These are phyloP conservation scores for Stramenopiles sp. DNA, from an alignment of 352 stramenopile genomes.

Conservation along the genomic window DNA sequence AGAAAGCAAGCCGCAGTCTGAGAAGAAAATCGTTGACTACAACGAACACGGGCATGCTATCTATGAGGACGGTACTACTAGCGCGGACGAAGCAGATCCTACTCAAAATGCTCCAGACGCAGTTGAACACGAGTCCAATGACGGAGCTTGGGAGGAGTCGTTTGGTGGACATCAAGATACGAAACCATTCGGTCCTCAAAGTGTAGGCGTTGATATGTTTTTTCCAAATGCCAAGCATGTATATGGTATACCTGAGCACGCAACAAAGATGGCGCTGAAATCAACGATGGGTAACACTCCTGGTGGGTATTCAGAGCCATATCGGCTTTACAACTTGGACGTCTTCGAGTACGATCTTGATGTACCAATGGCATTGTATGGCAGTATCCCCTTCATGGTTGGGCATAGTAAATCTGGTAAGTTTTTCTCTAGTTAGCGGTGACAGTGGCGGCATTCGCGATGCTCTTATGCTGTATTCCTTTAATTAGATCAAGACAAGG, in stretches of 20 bases:
- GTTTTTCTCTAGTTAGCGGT: too few relatives aligned
- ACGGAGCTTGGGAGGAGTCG: slow-evolving; percentile 76
- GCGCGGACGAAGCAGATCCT: slow-evolving; percentile 18
- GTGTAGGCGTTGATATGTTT: slow-evolving; percentile 79
- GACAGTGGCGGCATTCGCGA: too few relatives aligned
- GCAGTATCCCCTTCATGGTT: slow-evolving; percentile 50
- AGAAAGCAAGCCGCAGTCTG: slow-evolving; percentile 46
- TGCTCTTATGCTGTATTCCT: too few relatives aligned
- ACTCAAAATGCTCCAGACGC: slow-evolving; percentile 14
- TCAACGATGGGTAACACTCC: slow-evolving; percentile 39
- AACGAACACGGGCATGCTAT: slow-evolving; percentile 90
- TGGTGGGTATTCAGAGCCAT: slow-evolving; percentile 72
- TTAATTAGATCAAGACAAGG: too few relatives aligned
- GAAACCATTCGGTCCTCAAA: slow-evolving; percentile 64
- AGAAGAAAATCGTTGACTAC: slow-evolving; percentile 84
- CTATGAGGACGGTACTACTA: slow-evolving; percentile 72
- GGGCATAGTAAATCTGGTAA: slow-evolving; percentile 16
- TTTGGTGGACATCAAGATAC: slow-evolving; percentile 75
- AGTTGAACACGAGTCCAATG: slow-evolving; percentile 31
- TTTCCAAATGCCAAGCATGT: slow-evolving; percentile 62
- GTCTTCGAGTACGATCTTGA: slow-evolving; percentile 99
- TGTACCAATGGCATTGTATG: slow-evolving; percentile 94
- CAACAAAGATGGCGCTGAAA: slow-evolving; percentile 72
- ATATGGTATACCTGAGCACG: slow-evolving; percentile 94
- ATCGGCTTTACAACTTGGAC: slow-evolving; percentile 96